Evolutionary conservation across 1,284 basidiomycete genomes (phyloP).

Genomic region (Golubevia sp.): DNA sequence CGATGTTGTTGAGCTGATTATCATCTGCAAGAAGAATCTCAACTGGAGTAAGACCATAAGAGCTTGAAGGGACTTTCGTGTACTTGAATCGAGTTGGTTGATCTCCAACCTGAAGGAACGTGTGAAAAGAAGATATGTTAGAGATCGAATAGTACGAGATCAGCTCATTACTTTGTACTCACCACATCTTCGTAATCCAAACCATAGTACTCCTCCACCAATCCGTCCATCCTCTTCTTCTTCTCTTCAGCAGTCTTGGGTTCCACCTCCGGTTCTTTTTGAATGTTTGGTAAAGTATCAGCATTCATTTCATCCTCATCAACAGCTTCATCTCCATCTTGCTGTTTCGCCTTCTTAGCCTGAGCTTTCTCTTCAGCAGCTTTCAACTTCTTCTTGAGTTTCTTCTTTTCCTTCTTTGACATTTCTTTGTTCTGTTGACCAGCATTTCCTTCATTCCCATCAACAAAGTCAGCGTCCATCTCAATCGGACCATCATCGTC

Average conservation of each 20-base stretch:
- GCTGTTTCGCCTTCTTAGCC: constrained; percentile 65
- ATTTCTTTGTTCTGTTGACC: constrained; percentile 63
- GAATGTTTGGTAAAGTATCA: constrained; percentile 8
- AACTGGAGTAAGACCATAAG: constrained; percentile 76
- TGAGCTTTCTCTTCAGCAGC: neutral
- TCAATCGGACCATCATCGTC: constrained; percentile 67
- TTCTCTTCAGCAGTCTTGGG: constrained; percentile 26
- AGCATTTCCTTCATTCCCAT: constrained; percentile 16
- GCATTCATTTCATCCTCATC: constrained; percentile 57
- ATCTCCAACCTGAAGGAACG: constrained; percentile 73
- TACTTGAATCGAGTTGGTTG: constrained; percentile 94
- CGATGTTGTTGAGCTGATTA: constrained; percentile 86
- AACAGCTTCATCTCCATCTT: constrained; percentile 21
- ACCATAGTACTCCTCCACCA: constrained; percentile 86
- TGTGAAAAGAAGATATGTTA: no score
- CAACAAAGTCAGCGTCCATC: constrained; percentile 74
- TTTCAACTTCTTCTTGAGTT: constrained; percentile 32
- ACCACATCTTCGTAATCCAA: constrained; percentile 97
- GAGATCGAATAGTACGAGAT: no score
- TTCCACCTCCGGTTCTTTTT: neutral
- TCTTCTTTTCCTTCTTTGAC: constrained; percentile 84
- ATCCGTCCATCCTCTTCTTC: constrained; percentile 70
- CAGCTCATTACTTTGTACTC: constrained; percentile 62
- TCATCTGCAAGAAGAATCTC: constrained; percentile 94
- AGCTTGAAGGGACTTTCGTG: constrained; percentile 71